Percentiles rank a stretch among this genome's conserved stretches.
phyloP scores from a whole-genome alignment of 768 basidiomycete species.

The Porpolomopsis calyptriformis region DNA sequence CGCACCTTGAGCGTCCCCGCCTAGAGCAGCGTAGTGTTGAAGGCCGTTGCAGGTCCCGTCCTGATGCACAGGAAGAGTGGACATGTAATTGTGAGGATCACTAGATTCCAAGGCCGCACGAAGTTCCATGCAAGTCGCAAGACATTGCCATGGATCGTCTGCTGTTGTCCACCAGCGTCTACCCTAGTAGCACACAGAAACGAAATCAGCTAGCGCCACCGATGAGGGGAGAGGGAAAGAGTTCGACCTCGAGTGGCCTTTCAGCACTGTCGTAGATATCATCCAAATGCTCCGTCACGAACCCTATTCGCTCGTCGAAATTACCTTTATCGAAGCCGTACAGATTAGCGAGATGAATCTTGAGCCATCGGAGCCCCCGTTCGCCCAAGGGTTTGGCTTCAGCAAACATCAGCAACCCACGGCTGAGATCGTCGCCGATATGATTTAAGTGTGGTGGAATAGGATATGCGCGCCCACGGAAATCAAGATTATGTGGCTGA shows the following conservation, averaged over 20 bases:
- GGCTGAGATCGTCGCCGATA: constrained; percentile 87
- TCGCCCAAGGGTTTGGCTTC: constrained; percentile 71
- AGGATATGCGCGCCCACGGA: constrained; percentile 94
- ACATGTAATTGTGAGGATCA: constrained; percentile 52
- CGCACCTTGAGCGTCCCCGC: constrained; percentile 84
- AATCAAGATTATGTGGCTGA: constrained; percentile 93
- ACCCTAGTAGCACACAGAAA: constrained; percentile 34
- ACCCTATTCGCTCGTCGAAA: constrained; percentile 85
- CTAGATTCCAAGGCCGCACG: constrained; percentile 62
- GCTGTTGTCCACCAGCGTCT: constrained; percentile 81
- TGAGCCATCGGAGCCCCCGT: constrained; percentile 85
- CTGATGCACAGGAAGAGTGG: constrained; percentile 85
- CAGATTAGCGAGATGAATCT: constrained; percentile 89
- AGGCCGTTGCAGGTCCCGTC: constrained; percentile 98
- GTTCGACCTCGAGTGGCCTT: constrained; percentile 65
- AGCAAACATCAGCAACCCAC: constrained; percentile 78
- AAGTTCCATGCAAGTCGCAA: constrained; percentile 89
- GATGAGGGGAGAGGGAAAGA: too few species aligned
- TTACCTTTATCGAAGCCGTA: constrained; percentile 91
- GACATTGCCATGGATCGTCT: constrained; percentile 96
- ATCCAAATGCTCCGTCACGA: constrained; percentile 59
- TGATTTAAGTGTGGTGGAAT: constrained; percentile 93
- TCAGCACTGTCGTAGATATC: constrained; percentile 77
- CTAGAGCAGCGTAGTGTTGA: constrained; percentile 98
- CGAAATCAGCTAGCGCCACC: too few species aligned